Evolutionary conservation across 495 filamentous ascomycete genomes (phyloP), one percentile per base, ranked within the genome.

Genomic region (Pyronema domesticum): DNA sequence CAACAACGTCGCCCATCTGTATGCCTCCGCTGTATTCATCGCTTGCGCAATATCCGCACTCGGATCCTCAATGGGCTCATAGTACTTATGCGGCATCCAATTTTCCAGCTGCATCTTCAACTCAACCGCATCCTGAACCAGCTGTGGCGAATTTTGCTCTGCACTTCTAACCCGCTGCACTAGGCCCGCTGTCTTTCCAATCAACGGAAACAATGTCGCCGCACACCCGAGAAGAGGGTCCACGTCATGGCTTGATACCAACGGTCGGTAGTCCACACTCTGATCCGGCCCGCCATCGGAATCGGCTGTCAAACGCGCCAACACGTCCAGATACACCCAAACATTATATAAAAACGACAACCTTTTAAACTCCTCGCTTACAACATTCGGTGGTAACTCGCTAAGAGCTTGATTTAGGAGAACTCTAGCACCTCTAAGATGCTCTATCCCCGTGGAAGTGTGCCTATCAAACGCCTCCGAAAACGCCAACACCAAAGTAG

Each of bases 281-380:
- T 60, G 54, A 58, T 51, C 67, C 0, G 78, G 75, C 15, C 79
- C 76, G 52, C 78, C 77, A 17, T 80, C 68, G 11, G 81, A 81
- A 17, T 80, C 68, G 10, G 81, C 80, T 0, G 83, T 87, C 35
- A 89, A 67, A 9, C 82, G 77, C 17, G 83, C 80, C 56, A 89
- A 80, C 37, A 87, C 84, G 67, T 89, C 82, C 79, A 86, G 83
- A 59, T 87, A 89, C 14, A 86, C 72, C 79, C 79, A 87, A 7
- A 82, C 80, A 64, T 85, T 87, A 64, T 81, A 82, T 39, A 89
- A 68, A 60, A 87, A 87, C 39, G 75, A 75, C 46, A 87, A 68
- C 8, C 82, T 67, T 40, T 71, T 67, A 14, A 78, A 64, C 33
- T 81, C 76, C 15, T 73, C 65, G 4, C 23, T 35, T 11, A 11